A percentile compares a stretch with the other conserved stretches of the same genome.
phyloP scores from a whole-genome alignment of 345 rosid genomes.

The Bruguiera gymnorhiza region DNA sequence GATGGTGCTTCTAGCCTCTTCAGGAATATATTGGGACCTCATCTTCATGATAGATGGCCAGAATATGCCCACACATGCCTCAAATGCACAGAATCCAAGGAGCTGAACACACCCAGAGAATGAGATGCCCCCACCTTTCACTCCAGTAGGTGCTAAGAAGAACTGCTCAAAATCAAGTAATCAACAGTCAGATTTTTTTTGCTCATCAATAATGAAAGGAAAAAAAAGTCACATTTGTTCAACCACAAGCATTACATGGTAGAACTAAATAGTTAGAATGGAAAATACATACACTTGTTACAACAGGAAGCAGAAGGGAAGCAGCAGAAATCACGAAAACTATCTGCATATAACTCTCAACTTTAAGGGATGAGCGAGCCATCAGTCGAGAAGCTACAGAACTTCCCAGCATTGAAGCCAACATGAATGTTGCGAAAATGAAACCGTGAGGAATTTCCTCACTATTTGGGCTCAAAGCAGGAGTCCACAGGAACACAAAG shows the following conservation, averaged over 20 bases:
- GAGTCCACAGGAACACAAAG: slow-evolving; percentile 98
- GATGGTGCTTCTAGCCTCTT: slow-evolving; percentile 97
- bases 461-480: slow-evolving; percentile 81
- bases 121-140: slow-evolving; percentile 67
- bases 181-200: neutral
- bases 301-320: slow-evolving; percentile 74
- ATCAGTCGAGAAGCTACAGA: slow-evolving; percentile 86
- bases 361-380: slow-evolving; percentile 67
- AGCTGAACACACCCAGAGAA: slow-evolving; percentile 69
- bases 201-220: neutral
- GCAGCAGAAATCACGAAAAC: slow-evolving; percentile 69
- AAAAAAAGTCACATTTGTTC: slow-evolving; percentile 1
- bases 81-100: slow-evolving; percentile 89
- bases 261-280: neutral
- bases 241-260: neutral
- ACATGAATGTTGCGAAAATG: slow-evolving; percentile 96
- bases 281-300: slow-evolving; percentile 52
- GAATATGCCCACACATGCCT: slow-evolving; percentile 88
- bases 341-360: slow-evolving; percentile 91
- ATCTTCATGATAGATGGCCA: slow-evolving; percentile 99
- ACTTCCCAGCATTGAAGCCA: slow-evolving; percentile 98
- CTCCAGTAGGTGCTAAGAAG: slow-evolving; percentile 60
- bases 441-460: slow-evolving; percentile 98
- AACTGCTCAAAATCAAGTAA: slow-evolving; percentile 41
- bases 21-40: slow-evolving; percentile 98